Conservation (phyloP, 805 yeast species). For the Clavispora santaluciae region DNA sequence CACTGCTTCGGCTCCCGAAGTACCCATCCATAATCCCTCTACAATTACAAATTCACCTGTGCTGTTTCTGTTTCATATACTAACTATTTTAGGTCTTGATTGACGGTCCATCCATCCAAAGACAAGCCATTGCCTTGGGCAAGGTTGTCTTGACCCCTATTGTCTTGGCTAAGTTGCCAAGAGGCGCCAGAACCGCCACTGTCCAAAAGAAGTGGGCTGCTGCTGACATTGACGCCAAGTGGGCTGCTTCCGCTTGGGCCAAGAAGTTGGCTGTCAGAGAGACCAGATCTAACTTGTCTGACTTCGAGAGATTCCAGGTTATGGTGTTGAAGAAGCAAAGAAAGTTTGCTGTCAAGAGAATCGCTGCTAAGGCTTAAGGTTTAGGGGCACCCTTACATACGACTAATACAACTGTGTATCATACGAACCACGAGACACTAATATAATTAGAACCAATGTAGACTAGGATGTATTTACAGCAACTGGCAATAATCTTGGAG, state of each 20-base stretch:
- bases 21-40: not conserved
- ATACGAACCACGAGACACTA: conserved; percentile 9
- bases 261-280: conserved; percentile 95
- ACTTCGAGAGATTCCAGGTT: conserved; percentile 99
- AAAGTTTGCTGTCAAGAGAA: conserved; percentile 91
- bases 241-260: conserved; percentile 96
- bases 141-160: conserved; percentile 91
- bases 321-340: conserved; percentile 96
- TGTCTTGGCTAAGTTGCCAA: conserved; percentile 80
- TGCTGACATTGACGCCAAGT: conserved; percentile 81
- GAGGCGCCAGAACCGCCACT: conserved; percentile 85
- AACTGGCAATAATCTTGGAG: too few relatives aligned
- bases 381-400: conserved; percentile 15
- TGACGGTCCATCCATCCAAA: conserved; percentile 94
- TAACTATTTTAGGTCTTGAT: conserved; percentile 64
- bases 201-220: conserved; percentile 93
- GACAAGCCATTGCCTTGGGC: conserved; percentile 87
- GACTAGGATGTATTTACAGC: too few relatives aligned
- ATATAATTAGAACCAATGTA: not conserved
- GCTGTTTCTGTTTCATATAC: conserved; percentile 13
- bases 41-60: not conserved
- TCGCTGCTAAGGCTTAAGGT: conserved; percentile 88
- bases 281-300: conserved; percentile 88
- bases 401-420: conserved; percentile 19
- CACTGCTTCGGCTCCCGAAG: not conserved